Evolutionary conservation across 2,329 filamentous ascomycete species (phyloP).

Genomic region (Penicillium oxalicum): DNA sequence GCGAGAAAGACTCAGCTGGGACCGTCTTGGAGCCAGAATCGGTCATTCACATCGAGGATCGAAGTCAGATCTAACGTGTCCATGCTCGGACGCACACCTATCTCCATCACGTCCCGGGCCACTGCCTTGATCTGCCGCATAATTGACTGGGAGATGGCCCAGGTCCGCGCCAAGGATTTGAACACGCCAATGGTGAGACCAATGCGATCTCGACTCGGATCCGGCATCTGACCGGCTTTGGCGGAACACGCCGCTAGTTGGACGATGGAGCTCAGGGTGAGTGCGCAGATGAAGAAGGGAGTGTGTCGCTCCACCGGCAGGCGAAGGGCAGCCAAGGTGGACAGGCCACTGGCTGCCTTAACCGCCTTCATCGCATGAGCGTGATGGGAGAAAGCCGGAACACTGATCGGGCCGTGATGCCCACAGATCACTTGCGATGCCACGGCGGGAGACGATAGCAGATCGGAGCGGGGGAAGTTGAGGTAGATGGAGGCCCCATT

Average conservation of each 20-base stretch:
- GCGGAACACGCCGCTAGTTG: constrained; percentile 73
- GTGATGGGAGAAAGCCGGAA: constrained; percentile 38
- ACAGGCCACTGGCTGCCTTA: constrained; percentile 70
- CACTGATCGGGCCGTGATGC: constrained; percentile 33
- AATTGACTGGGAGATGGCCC: constrained; percentile 65
- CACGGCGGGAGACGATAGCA: constrained; percentile 51
- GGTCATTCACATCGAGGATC: constrained; percentile 27
- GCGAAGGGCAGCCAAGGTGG: constrained; percentile 60
- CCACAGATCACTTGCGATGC: constrained; percentile 46
- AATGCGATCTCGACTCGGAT: constrained; percentile 61
- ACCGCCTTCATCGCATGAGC: constrained; percentile 73
- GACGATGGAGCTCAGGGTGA: constrained; percentile 73
- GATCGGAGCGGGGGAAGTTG: constrained; percentile 71
- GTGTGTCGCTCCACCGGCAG: constrained; percentile 64
- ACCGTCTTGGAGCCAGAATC: constrained; percentile 31
- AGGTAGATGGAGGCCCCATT: constrained; percentile 61
- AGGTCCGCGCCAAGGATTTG: constrained; percentile 61
- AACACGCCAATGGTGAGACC: constrained; percentile 72
- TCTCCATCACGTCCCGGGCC: constrained; percentile 63
- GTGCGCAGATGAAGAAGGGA: constrained; percentile 76
- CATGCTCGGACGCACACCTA: constrained; percentile 34
- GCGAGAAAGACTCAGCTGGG: constrained; percentile 13
- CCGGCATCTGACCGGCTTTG: constrained; percentile 51
- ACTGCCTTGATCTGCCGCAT: constrained; percentile 69
- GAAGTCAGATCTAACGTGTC: constrained; percentile 32